Evolutionary conservation across 306 rosid species (phyloP), one percentile per base, ranked within the genome.

Genomic region (Acacia confusa): DNA sequence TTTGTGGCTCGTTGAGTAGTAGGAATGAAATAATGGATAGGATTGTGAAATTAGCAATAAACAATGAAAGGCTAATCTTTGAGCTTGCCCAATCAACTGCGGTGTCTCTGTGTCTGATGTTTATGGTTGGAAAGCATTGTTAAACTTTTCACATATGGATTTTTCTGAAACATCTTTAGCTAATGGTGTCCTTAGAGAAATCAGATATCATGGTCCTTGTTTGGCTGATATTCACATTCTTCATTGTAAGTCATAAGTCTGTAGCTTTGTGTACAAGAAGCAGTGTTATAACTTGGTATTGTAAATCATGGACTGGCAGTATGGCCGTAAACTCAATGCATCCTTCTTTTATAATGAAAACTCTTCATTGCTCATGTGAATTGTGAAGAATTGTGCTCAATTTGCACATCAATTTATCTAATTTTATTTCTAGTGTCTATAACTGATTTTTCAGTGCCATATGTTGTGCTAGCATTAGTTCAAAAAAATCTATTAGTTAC

Each of bases 271-370:
- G 19, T 16, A 30, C 19, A 25, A 20, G 48, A 80, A 70, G 7
- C 44, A 52, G 77, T 22, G 24, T 71, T 43, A 43, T 15, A 27
- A 28, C 13, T 30, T 28, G 11, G 40, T 15, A 63, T 63, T 4
- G 13, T 75, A 16, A 75, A 53, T 57, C 30, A 76, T n/a, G 75
- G 52, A 50, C 79, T 79, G 65, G 70, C 45, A 38, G 9, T 32
- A 6, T 24, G 20, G 19, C 41, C 19, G 65, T 52, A 3, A 53
- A 44, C 22, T 30, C 13, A 40, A 65, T 65, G 36, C 43, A 53
- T 63, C 71, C 36, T 50, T 52, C 25, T 6, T 24, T 40, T 60
- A 60, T 24, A 45, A 60, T 57, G 70, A 58, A 69, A 57, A 65
- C 22, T 75, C 52, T 47, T 60, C 60, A 12, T 9, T 60, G 28